These are phyloP conservation scores for Ganoderma meredithae DNA, from an alignment of 1,284 basidiomycete genomes.

Conservation along the genomic window DNA sequence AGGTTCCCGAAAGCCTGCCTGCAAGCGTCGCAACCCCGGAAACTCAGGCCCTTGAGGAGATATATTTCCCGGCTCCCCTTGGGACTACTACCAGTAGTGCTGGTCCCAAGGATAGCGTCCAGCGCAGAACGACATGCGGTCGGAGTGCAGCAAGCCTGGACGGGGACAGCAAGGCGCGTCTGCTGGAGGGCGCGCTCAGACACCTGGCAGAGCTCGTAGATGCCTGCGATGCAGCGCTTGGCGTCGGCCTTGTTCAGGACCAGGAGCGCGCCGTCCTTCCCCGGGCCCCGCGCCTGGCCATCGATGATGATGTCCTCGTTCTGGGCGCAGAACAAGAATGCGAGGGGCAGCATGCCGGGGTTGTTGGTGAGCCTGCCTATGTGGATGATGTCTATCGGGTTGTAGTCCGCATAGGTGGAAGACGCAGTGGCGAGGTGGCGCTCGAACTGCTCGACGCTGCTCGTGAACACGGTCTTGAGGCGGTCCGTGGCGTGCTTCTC, in stretches of 20 bases:
- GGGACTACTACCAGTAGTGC: neutral
- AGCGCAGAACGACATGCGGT: neutral
- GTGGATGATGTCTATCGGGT: conserved; percentile 2
- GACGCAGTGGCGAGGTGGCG: neutral
- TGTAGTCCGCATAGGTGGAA: neutral
- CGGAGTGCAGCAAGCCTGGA: no score
- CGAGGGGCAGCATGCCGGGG: conserved; percentile 1
- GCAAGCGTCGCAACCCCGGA: neutral
- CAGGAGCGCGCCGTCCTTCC: neutral
- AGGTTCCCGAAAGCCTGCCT: neutral
- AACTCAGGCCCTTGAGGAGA: neutral
- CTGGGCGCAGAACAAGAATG: neutral
- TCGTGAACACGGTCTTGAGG: neutral
- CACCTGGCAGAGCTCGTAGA: neutral
- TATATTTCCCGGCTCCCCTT: neutral
- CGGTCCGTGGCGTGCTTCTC: neutral
- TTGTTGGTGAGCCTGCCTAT: neutral
- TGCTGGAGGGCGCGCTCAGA: neutral
- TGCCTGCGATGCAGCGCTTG: neutral
- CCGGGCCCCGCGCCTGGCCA: neutral
- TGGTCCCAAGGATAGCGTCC: neutral
- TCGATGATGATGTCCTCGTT: neutral
- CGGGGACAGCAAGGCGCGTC: neutral
- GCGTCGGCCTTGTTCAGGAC: neutral
- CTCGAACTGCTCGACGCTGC: neutral